These are phyloP conservation scores for Postia placenta DNA, from an alignment of 768 basidiomycete species.

Conservation along the genomic window DNA sequence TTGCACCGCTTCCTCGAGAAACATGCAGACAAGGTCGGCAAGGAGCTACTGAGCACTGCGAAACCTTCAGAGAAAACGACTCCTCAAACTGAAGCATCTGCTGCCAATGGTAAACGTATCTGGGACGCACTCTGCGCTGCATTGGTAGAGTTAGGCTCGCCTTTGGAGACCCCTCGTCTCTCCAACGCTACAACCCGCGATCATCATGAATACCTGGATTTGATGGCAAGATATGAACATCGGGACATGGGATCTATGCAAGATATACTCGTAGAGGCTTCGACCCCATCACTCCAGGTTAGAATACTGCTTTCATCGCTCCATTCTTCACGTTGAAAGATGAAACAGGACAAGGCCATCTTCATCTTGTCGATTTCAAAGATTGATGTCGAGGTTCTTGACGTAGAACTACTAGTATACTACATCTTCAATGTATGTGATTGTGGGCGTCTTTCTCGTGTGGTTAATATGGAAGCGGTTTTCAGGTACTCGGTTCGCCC, in stretches of 20 bases:
- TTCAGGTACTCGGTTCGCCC: conserved; percentile 46
- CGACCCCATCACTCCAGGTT: neutral
- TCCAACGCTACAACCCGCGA: conserved; percentile 40
- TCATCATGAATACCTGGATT: conserved; percentile 60
- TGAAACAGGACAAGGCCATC: conserved; percentile 30
- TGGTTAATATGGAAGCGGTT: neutral
- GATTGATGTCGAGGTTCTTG: conserved; percentile 74
- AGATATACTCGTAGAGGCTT: conserved; percentile 58
- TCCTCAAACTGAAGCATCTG: conserved; percentile 37
- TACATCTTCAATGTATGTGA: conserved; percentile 64
- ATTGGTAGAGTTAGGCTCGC: conserved; percentile 72
- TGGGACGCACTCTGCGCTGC: conserved; percentile 80
- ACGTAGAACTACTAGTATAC: conserved; percentile 72
- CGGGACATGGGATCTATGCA: conserved; percentile 56
- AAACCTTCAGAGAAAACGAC: conserved; percentile 32
- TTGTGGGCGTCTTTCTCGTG: neutral
- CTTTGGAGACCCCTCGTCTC: conserved; percentile 59
- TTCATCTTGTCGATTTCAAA: conserved; percentile 64
- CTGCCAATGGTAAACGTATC: conserved; percentile 66
- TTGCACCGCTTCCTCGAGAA: conserved; percentile 81
- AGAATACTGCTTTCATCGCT: neutral
- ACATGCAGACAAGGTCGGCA: conserved; percentile 83
- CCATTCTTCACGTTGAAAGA: neutral
- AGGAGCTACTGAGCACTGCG: conserved; percentile 72
- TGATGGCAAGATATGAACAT: conserved; percentile 60